These are phyloP conservation scores for Leccinum uliginosum DNA, from an alignment of 768 basidiomycete species.

Conservation along the genomic window DNA sequence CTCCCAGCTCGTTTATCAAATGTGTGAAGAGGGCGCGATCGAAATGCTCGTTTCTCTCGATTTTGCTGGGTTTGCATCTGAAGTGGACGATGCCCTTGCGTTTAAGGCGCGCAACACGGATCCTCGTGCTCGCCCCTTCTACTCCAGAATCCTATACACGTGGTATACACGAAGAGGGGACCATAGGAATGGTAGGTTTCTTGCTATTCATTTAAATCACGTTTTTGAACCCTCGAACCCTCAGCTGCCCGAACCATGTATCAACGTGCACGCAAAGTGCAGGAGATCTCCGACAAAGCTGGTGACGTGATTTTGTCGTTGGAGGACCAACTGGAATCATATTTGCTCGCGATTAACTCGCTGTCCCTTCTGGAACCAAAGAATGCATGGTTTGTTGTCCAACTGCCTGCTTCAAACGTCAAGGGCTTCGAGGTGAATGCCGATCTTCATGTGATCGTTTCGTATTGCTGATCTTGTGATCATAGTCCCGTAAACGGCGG, in stretches of 20 bases:
- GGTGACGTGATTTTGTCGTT: constrained; percentile 41
- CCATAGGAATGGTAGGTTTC: constrained; percentile 78
- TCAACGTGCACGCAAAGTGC: constrained; percentile 79
- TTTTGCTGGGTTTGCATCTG: constrained; percentile 78
- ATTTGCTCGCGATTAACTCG: constrained; percentile 84
- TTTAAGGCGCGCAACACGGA: constrained; percentile 95
- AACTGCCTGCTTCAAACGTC: constrained; percentile 43
- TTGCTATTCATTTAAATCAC: constrained; percentile 6
- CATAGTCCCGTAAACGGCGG: constrained; percentile 64
- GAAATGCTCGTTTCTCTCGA: constrained; percentile 75
- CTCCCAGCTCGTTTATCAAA: constrained; percentile 77
- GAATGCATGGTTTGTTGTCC: constrained; percentile 80
- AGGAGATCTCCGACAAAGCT: constrained; percentile 35
- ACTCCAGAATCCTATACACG: constrained; percentile 88
- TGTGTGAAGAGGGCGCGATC: constrained; percentile 88
- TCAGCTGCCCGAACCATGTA: constrained; percentile 92
- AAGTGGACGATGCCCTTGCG: constrained; percentile 82
- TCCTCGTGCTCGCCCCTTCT: constrained; percentile 78
- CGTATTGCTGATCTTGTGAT: constrained; percentile 15
- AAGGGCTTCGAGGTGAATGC: constrained; percentile 42
- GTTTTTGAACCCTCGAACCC: constrained; percentile 25
- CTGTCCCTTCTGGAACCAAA: constrained; percentile 76
- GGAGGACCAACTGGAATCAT: constrained; percentile 74
- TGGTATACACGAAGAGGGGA: constrained; percentile 89
- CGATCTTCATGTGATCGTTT: constrained; percentile 16